Base-by-base conservation (phyloP, 768 basidiomycete genomes). In the Phanerodontia chrysosporium region DNA sequence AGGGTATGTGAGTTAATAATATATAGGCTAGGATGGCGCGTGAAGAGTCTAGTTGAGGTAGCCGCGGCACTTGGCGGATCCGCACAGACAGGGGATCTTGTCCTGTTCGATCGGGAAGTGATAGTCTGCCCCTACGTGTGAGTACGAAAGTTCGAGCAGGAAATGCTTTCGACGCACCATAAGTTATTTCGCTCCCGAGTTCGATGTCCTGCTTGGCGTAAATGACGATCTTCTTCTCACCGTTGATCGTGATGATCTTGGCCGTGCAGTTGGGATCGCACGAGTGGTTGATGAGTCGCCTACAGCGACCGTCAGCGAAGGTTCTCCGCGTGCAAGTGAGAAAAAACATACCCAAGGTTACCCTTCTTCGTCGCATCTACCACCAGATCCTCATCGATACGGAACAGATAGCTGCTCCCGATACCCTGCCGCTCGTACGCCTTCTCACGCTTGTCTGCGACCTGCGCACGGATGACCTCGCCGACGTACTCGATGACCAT, bases 401-500 rank as follows among this genome's bases (percentile, higher is more conserved):
- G 80, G 78, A 99, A 99, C 51, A 99, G 78, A 75, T 99, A 99
- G 69, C 92, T 95, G 72, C 93, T 95, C 16, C 97, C 97, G 62
- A 99, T 99, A 1, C 97, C 97, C 69, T 95, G 93, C 55, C 94
- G 82, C 76, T 98, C 93, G 70, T 99, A 99, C 65, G 87, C 84
- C 78, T 97, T 96, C 79, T 99, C 97, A 51, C 97, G 82, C 72
- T 95, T 93, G 66, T 98, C 97, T 27, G 97, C 97, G 12, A 98
- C 92, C 67, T 91, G 89, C 45, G 94, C 92, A 10, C 97, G 83
- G 64, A 98, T 94, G 62, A 98, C 82, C 80, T 99, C 97, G 21
- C 97, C 97, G 7, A 99, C 97, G 68, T 99, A 99, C 76, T 99
- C 97, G 73, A 98, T 98, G 29, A 99, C 96, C 95, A 99, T 98